Conservation (phyloP, 116 monocot species). For the Posidonia oceanica region DNA sequence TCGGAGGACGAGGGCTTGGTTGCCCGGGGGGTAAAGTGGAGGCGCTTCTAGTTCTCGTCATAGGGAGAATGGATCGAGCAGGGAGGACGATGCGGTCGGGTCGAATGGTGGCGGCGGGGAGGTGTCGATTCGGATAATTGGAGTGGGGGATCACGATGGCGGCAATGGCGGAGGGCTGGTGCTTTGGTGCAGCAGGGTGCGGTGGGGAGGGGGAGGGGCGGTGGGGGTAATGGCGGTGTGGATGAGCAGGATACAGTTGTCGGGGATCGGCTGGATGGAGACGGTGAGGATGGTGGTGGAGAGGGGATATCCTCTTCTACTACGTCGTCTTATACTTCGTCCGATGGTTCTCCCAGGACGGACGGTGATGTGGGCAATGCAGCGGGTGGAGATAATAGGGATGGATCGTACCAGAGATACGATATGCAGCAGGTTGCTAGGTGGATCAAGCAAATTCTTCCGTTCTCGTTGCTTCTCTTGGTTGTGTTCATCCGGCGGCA, state of each 20-base stretch:
- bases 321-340: not conserved
- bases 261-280: constrained; percentile 13
- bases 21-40: not conserved
- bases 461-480: constrained; percentile 82
- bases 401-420: constrained; percentile 66
- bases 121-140: constrained; percentile 79
- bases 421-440: constrained; percentile 89
- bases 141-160: constrained; percentile 42
- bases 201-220: constrained; percentile 15
- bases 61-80: constrained; percentile 5
- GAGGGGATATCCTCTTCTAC: constrained; percentile 14
- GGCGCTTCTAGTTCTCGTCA: not conserved
- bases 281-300: constrained; percentile 11
- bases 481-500: constrained; percentile 96
- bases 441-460: constrained; percentile 88
- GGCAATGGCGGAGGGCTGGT: constrained; percentile 14
- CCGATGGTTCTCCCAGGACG: constrained; percentile 2
- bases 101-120: constrained; percentile 31
- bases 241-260: constrained; percentile 7
- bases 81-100: not conserved
- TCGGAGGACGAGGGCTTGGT: constrained; percentile 22
- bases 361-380: constrained; percentile 29
- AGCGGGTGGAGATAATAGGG: constrained; percentile 30
- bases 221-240: not conserved
- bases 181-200: constrained; percentile 7